Base-by-base conservation (phyloP, 345 rosid genomes). In the Melaleuca alternifolia region DNA sequence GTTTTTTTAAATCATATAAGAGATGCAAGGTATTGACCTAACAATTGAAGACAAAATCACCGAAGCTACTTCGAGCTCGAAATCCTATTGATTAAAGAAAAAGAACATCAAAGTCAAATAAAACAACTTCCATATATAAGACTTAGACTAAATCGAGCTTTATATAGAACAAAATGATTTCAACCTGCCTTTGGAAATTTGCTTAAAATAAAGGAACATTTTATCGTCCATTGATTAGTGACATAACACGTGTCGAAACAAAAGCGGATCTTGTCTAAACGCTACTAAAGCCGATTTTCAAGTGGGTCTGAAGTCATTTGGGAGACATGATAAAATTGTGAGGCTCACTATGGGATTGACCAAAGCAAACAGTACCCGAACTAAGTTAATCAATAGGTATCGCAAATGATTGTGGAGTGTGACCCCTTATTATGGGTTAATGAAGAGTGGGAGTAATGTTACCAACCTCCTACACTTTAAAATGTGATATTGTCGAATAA, bases 211-310 rank as follows among this genome's bases (percentile, higher is more conserved):
- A 54, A 20, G 24, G 24, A 54, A 54, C 2, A 23, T 24, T 20
- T 54, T 7, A n/a, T 21, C 20, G 7, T 21, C 57, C 24, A 54
- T 3, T 7, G 2, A 18, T 3, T 0, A 71, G 48, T 71, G 0
- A 18, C 46, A 37, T 33, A 2, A 0, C 4, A 13, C 12, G 18
- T 11, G 2, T 2, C 0, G 1, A 33, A 33, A 37, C 46, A 15
- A 37, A 33, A 71, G 18, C 10, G 4, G 24, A 26, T 37, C 11
- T 41, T 41, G 2, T 9, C 18, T 37, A 71, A 5, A 71, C 4
- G 9, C 48, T 18, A 0, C 0, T 18, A 13, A 71, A 2, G 26
- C 4, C 0, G 0, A 0, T 37, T 37, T 18, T 4, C 48, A 18
- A 71, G 24, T 16, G 11, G 12, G 12, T 18, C 18, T 0, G 0